A percentile compares a stretch with the other conserved stretches of the same genome.
Evolutionary conservation across 495 filamentous ascomycete genomes (phyloP).

Genomic region (Staphylotrichum longicolle): DNA sequence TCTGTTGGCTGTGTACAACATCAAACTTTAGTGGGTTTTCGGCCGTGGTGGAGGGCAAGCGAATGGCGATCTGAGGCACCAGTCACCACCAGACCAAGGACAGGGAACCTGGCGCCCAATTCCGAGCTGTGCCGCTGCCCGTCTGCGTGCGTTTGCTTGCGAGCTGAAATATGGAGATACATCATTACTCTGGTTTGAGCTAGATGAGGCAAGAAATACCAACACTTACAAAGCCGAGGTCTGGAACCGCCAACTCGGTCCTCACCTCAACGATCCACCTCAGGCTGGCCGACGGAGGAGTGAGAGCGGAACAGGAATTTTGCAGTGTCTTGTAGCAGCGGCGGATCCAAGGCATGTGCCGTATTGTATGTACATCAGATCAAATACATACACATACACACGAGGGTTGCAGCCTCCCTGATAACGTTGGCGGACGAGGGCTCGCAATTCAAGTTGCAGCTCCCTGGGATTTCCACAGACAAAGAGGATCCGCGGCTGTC

Average conservation of each 20-base stretch:
- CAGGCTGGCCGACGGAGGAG: no score
- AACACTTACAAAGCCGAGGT: no score
- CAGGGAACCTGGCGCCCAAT: neutral
- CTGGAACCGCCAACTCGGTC: no score
- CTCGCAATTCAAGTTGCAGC: neutral
- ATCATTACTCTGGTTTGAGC: neutral
- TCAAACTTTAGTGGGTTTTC: conserved; percentile 2
- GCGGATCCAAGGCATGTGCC: neutral
- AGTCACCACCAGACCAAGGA: neutral
- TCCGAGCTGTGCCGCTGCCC: conserved; percentile 2
- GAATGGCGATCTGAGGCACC: conserved; percentile 3
- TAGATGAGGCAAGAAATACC: neutral
- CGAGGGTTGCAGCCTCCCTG: neutral
- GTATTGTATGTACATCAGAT: neutral
- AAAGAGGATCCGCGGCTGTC: neutral
- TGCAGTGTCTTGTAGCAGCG: neutral
- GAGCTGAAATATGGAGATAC: neutral
- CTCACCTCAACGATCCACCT: no score
- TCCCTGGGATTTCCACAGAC: neutral
- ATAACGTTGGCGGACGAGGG: neutral
- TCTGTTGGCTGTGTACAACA: conserved; percentile 7
- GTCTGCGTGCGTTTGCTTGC: neutral
- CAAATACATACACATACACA: neutral
- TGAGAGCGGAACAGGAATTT: neutral
- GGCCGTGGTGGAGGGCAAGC: conserved; percentile 8